Percentiles rank a stretch among this genome's conserved stretches.
Evolutionary conservation across 331 rosid species (phyloP).

Genomic region (Ulmus americana): DNA sequence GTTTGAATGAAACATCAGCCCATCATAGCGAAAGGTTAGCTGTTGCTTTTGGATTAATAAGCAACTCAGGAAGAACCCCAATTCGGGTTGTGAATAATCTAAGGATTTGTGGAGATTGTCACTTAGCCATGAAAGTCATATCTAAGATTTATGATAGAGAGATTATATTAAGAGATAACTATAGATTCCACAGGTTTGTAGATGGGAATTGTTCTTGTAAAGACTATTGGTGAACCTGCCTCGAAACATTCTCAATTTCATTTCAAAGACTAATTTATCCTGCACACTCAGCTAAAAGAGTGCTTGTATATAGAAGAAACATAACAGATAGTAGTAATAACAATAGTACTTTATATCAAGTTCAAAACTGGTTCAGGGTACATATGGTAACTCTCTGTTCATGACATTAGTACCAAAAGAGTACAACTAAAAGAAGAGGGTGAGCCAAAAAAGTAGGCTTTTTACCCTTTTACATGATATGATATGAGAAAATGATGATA

Average conservation of each 20-base stretch:
- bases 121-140: slow-evolving; percentile 18
- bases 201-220: slow-evolving; percentile 20
- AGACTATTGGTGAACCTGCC: slow-evolving; percentile 20
- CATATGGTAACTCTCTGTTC: slow-evolving; percentile 26
- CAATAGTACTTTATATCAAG: slow-evolving; percentile 21
- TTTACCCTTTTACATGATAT: slow-evolving; percentile 35
- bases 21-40: slow-evolving; percentile 22
- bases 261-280: not conserved
- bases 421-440: slow-evolving; percentile 22
- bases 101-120: slow-evolving; percentile 24
- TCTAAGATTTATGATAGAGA: slow-evolving; percentile 20
- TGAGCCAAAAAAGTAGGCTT: slow-evolving; percentile 53
- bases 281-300: not conserved
- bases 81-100: slow-evolving; percentile 25
- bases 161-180: slow-evolving; percentile 19
- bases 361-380: slow-evolving; percentile 29
- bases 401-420: slow-evolving; percentile 19
- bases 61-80: not conserved
- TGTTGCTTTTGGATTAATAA: slow-evolving; percentile 16
- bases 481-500: slow-evolving; percentile 26
- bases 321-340: slow-evolving; percentile 8
- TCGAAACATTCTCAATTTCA: not conserved
- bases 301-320: not conserved
- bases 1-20: slow-evolving; percentile 16
- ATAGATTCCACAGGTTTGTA: slow-evolving; percentile 21